A percentile compares a stretch with the other conserved stretches of the same genome.
These are phyloP conservation scores for Kalmanozyma brasiliensis DNA, from an alignment of 1,284 basidiomycete species.

Conservation along the genomic window DNA sequence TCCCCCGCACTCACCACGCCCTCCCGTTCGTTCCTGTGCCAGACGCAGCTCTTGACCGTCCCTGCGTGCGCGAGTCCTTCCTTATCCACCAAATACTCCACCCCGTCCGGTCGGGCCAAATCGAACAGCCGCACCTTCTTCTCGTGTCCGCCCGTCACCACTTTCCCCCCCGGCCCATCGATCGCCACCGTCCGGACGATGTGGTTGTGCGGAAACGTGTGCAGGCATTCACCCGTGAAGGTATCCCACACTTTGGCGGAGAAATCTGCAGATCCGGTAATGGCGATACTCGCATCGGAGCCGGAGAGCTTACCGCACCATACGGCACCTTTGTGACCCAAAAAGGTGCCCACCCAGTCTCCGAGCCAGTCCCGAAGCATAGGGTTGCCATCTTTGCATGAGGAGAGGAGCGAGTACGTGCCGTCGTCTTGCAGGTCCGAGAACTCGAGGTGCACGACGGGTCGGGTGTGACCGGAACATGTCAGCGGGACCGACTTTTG, in stretches of 20 bases:
- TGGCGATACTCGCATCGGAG: conserved; percentile 76
- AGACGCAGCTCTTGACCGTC: conserved; percentile 89
- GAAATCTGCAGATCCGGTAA: conserved; percentile 95
- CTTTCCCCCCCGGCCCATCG: conserved; percentile 75
- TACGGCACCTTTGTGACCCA: conserved; percentile 97
- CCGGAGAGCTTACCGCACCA: conserved; percentile 95
- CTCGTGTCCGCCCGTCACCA: conserved; percentile 94
- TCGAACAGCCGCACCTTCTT: conserved; percentile 97
- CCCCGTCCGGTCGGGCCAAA: conserved; percentile 76
- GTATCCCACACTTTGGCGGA: conserved; percentile 99
- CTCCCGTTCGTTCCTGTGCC: conserved; percentile 74
- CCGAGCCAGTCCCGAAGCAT: conserved; percentile 73
- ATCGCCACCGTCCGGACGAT: conserved; percentile 95
- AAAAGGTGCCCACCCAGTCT: conserved; percentile 98
- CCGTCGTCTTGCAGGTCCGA: conserved; percentile 77
- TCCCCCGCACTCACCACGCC: conserved; percentile 86
- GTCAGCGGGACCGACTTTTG: conserved; percentile 69
- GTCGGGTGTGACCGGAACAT: conserved; percentile 75
- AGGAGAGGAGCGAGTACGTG: conserved; percentile 63
- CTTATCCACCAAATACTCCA: conserved; percentile 77
- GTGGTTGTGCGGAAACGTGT: conserved; percentile 96
- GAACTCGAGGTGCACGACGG: conserved; percentile 93
- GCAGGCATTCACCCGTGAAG: conserved; percentile 82
- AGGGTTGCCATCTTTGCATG: conserved; percentile 67
- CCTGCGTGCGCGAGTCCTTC: conserved; percentile 76